phyloP scores from a whole-genome alignment of 2,329 filamentous ascomycete genomes.

The Sclerotinia minor region DNA sequence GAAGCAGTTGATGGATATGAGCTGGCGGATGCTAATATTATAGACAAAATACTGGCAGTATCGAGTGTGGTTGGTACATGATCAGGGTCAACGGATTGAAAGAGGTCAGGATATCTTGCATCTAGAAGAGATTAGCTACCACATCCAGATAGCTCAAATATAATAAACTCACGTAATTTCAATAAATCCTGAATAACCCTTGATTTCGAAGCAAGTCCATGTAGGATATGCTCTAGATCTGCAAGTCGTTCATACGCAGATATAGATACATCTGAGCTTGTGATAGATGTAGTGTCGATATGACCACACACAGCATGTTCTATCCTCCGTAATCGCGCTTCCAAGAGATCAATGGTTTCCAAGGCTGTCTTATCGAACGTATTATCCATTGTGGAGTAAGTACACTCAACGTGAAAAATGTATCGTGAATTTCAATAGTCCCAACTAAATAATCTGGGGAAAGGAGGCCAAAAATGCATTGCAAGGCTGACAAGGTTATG shows the following conservation, averaged over 20 bases:
- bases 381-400: slow-evolving; percentile 33
- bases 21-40: slow-evolving; percentile 41
- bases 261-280: slow-evolving; percentile 23
- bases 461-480: background rate
- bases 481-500: slow-evolving; percentile 21
- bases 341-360: slow-evolving; percentile 41
- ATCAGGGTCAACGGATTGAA: slow-evolving; percentile 36
- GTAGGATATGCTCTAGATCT: slow-evolving; percentile 34
- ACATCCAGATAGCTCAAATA: background rate
- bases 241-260: slow-evolving; percentile 29
- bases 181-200: slow-evolving; percentile 40
- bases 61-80: slow-evolving; percentile 39
- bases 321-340: slow-evolving; percentile 38
- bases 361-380: slow-evolving; percentile 40
- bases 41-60: slow-evolving; percentile 35
- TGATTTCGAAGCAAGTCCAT: slow-evolving; percentile 39
- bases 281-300: slow-evolving; percentile 23
- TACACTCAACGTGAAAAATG: background rate
- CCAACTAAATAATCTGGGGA: slow-evolving; percentile 14
- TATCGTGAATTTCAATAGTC: slow-evolving; percentile 3
- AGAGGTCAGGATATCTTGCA: slow-evolving; percentile 41
- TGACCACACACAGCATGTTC: slow-evolving; percentile 39
- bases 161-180: slow-evolving; percentile 36
- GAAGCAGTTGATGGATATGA: slow-evolving; percentile 42
- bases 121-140: slow-evolving; percentile 33